Conservation (phyloP, 805 yeast genomes). For the Pichia membranifaciens region DNA sequence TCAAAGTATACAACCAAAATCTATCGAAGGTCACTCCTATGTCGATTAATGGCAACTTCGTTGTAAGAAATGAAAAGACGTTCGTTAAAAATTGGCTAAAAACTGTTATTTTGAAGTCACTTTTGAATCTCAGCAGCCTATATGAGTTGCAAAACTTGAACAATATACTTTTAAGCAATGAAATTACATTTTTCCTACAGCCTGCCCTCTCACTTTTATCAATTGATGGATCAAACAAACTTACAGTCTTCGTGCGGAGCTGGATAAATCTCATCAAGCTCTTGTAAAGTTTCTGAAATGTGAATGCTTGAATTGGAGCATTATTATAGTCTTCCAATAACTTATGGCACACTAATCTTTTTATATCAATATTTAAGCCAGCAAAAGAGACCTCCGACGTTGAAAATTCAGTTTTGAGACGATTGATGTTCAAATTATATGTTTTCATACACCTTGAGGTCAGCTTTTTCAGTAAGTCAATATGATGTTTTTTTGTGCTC, state of each 20-base stretch:
- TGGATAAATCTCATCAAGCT: constrained; percentile 6
- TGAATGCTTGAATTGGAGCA: constrained; percentile 6
- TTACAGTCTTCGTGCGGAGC: constrained; percentile 4
- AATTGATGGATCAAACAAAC: constrained; percentile 17
- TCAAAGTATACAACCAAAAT: constrained; percentile 3
- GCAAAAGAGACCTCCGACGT: constrained; percentile 33
- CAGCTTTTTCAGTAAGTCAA: constrained; percentile 26
- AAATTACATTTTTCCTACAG: constrained; percentile 13
- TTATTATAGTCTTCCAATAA: constrained; percentile 12
- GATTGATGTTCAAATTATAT: constrained; percentile 38
- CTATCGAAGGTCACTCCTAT: too few species aligned
- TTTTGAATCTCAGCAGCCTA: constrained; percentile 11
- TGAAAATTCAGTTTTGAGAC: constrained; percentile 32
- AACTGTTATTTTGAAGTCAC: constrained; percentile 2
- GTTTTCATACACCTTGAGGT: constrained; percentile 36
- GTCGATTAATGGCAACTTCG: neutral
- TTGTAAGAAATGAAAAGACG: neutral
- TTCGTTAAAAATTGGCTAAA: constrained; percentile 9
- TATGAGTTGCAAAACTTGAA: constrained; percentile 18
- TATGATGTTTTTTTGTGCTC: constrained; percentile 35
- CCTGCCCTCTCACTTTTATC: constrained; percentile 16
- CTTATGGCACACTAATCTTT: constrained; percentile 33
- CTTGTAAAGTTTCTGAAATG: constrained; percentile 22
- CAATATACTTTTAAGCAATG: constrained; percentile 17
- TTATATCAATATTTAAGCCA: constrained; percentile 35